Evolutionary conservation across 257 asterid genomes (phyloP), one percentile per base, ranked within the genome.

Genomic region (Rauvolfia tetraphylla): DNA sequence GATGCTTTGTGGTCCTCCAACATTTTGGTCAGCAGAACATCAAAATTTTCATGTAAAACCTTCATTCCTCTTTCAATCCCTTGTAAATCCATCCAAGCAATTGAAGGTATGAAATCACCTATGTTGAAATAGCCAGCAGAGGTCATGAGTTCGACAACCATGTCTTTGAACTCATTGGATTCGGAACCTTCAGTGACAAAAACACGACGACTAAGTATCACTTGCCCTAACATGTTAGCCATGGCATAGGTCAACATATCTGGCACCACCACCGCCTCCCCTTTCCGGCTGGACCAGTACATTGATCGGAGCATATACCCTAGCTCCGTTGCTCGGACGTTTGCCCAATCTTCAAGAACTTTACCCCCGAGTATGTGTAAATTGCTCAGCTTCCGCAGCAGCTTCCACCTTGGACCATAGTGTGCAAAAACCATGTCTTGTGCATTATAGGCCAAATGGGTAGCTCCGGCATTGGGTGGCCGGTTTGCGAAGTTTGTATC

Each of bases 61-160:
- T 86, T 88, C 92, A 88, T 88, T 41, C 86, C 83, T 22, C 56
- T 62, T 75, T 86, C 85, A 5, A 86, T 83, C 66, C 90, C 86
- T 39, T 88, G 90, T 59, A 85, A 76, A 78, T 88, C 92, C 89
- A 88, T 75, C 88, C 88, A 88, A 23, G 85, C 88, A 20, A 86
- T 34, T 14, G 75, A 78, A 15, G 90, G 90, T 22, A 88, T 81
- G 75, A 79, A 84, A 75, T 88, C 90, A 0, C 92, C 92, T 4
- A 88, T 71, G 17, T 86, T 88, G 68, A 88, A 86, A 39, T 79
- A 83, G 0, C 92, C 92, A 0, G 90, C 90, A 0, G 72, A 23
- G 0, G 87, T 86, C 89, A 88, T 83, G 4, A 88, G 78, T 79
- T 86, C 89, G 83, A 84, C 90, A 73, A 88, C 89, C 92, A 88